Base-by-base conservation (phyloP, 2,329 filamentous ascomycete species). In the Stemphylium lycopersici region DNA sequence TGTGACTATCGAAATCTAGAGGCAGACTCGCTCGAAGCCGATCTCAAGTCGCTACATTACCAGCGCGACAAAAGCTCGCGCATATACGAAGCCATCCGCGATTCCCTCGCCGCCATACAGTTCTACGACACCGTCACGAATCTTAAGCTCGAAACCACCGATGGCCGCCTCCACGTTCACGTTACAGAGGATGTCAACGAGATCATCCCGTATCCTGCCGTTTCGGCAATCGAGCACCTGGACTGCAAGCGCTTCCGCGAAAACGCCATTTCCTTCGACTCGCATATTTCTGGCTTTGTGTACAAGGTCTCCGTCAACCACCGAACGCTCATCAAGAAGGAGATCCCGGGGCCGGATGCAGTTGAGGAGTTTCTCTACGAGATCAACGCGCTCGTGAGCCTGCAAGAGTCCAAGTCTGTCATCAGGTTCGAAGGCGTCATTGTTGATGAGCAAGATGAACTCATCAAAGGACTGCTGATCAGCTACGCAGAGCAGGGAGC, bases 111-210 rank as follows among this genome's bases (percentile, higher is more conserved):
- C n/a, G 91, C 96, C 54, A 98, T 99, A 46, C 90, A 96, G 65
- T 99, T 97, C 72, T 98, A 96, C 76, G 87, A 93, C 51, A 96
- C 92, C 0, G 93, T 98, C 54, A 98, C 95, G 15, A 98, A 98
- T 67, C 83, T 99, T 59, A 96, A 96, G 75, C 82, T 99, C 15
- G 87, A 97, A 74, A 99, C 95, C 0, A 88, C 86, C 4, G 89
- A 96, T 52, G 91, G 91, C 12, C 87, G 92, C 55, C 81, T 99
- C 20, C 93, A 98, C 76, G 92, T 99, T 6, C 95, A 98, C 73
- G 95, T 99, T 47, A 93, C 95, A n/a, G 93, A 99, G 75, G 95
- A 99, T 72, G 85, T 91, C 43, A 95, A 96, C 79, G 95, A 99
- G 78, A 95, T 95, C 54, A 96, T 99, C 52, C 83, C 86, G 8